Evolutionary conservation across 2,329 filamentous ascomycete genomes (phyloP).

Genomic region (Cucurbitaria berberidis): DNA sequence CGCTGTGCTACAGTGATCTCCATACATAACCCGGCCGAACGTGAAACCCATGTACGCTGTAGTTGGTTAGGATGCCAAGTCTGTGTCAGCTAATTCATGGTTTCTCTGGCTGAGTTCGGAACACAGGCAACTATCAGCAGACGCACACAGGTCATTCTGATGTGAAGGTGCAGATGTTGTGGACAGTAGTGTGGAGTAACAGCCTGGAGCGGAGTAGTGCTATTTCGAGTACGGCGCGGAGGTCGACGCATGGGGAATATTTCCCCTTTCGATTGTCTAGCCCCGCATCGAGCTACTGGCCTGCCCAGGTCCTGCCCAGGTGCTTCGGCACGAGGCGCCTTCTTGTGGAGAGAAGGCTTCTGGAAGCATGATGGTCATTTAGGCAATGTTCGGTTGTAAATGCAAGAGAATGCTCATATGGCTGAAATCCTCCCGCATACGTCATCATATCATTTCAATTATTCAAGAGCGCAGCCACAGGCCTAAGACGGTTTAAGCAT

Average conservation of each 20-base stretch:
- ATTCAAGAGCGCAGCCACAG: no score
- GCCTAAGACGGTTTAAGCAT: not conserved
- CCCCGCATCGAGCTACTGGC: constrained; percentile 3
- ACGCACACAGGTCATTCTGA: constrained; percentile 11
- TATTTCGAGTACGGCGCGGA: constrained; percentile 3
- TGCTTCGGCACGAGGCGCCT: not conserved
- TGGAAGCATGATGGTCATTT: not conserved
- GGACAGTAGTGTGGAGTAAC: constrained; percentile 22
- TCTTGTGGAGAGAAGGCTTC: not conserved
- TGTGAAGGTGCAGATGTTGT: constrained; percentile 18
- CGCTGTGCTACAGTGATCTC: constrained; percentile 3
- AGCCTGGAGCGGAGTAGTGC: constrained; percentile 12
- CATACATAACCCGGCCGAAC: not conserved
- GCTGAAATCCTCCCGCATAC: not conserved
- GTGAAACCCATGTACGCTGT: not conserved
- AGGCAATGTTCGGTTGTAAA: not conserved
- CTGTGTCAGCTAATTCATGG: not conserved
- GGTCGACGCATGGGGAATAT: constrained; percentile 25
- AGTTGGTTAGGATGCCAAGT: not conserved
- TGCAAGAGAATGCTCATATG: not conserved
- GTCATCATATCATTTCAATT: no score
- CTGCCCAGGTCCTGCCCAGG: no score
- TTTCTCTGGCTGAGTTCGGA: not conserved
- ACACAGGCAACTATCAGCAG: not conserved
- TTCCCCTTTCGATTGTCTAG: constrained; percentile 19